Evolutionary conservation across 345 rosid species (phyloP).

Genomic region (Populus tremula): DNA sequence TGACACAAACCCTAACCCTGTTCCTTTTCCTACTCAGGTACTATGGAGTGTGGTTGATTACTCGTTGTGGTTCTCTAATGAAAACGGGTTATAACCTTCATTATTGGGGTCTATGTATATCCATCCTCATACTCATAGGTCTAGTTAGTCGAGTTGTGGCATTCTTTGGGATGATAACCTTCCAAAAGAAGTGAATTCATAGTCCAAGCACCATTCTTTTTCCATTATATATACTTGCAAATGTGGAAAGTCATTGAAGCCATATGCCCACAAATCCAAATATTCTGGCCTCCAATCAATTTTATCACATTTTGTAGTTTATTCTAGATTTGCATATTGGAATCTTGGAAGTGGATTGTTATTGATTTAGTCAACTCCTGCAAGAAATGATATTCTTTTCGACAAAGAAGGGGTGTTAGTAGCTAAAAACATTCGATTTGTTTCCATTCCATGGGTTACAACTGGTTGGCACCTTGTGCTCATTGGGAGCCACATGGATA

Average conservation of each 20-base stretch:
- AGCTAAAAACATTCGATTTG: neutral
- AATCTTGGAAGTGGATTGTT: neutral
- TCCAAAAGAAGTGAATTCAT: constrained; percentile 56
- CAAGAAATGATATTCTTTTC: neutral
- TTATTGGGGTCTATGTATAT: constrained; percentile 53
- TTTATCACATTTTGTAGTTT: neutral
- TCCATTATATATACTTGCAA: neutral
- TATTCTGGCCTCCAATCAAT: neutral
- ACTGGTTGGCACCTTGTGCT: neutral
- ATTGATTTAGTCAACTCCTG: neutral
- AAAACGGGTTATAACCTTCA: constrained; percentile 58
- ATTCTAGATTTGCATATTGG: neutral
- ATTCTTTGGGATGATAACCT: constrained; percentile 57
- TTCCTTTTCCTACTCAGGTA: constrained; percentile 47
- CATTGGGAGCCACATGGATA: neutral
- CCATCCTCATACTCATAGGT: constrained; percentile 55
- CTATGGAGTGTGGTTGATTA: constrained; percentile 84
- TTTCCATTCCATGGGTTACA: neutral
- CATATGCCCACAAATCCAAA: neutral
- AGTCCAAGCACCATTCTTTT: constrained; percentile 1
- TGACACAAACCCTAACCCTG: neutral
- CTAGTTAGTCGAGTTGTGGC: constrained; percentile 49
- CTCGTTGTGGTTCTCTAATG: constrained; percentile 66
- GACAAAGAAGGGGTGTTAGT: neutral
- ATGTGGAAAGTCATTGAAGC: neutral